Conservation (phyloP, 768 basidiomycete species). For the Agaricus blazei region DNA sequence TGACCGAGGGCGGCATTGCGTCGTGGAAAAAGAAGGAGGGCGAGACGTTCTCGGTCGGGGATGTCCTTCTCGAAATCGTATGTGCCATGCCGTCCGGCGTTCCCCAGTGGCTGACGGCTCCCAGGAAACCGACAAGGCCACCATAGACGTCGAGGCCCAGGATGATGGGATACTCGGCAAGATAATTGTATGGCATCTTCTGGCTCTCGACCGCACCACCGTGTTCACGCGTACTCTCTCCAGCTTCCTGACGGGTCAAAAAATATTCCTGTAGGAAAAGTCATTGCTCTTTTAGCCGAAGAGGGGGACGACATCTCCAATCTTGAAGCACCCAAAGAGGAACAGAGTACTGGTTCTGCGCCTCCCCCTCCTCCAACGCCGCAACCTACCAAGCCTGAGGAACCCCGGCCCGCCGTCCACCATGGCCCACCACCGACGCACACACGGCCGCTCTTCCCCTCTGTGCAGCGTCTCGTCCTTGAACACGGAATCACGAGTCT, state of each 20-base stretch:
- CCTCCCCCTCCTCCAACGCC: slow-evolving; percentile 26
- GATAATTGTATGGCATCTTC: slow-evolving; percentile 63
- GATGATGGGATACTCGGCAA: slow-evolving; percentile 94
- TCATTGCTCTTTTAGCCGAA: slow-evolving; percentile 91
- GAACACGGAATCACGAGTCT: slow-evolving; percentile 55
- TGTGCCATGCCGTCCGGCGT: slow-evolving; percentile 21
- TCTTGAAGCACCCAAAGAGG: slow-evolving; percentile 59
- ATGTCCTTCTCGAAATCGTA: slow-evolving; percentile 88
- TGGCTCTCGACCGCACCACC: neutral
- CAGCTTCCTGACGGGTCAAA: slow-evolving; percentile 67
- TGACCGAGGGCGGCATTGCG: slow-evolving; percentile 92
- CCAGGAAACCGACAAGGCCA: slow-evolving; percentile 92
- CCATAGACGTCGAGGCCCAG: slow-evolving; percentile 98
- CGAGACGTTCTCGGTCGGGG: slow-evolving; percentile 73
- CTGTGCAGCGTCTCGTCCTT: slow-evolving; percentile 77
- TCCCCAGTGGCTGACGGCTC: slow-evolving; percentile 1
- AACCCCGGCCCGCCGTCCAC: slow-evolving; percentile 24
- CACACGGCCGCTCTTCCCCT: slow-evolving; percentile 80
- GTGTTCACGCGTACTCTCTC: neutral
- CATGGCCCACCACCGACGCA: slow-evolving; percentile 38
- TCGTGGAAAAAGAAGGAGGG: slow-evolving; percentile 89
- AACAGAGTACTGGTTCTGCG: slow-evolving; percentile 20
- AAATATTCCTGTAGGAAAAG: slow-evolving; percentile 79
- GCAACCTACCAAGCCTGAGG: slow-evolving; percentile 20
- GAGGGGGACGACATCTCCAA: slow-evolving; percentile 94